phyloP scores from a whole-genome alignment of 2,329 filamentous ascomycete species.

The Pseudopithomyces maydicus region DNA sequence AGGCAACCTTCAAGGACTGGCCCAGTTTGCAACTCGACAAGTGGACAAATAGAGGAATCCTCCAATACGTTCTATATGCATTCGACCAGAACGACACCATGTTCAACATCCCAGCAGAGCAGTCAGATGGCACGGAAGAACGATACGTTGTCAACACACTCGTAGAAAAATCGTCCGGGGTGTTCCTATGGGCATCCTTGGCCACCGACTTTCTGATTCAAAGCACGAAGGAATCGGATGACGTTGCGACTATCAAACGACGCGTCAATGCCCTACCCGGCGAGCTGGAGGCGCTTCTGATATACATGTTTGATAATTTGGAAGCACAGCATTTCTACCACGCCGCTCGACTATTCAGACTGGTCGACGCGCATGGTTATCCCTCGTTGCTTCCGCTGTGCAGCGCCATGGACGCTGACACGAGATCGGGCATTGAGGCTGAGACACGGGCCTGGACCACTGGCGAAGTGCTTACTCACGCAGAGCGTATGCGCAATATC shows the following conservation, averaged over 20 bases:
- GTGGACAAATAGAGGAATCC: slow-evolving; percentile 25
- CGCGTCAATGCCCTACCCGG: slow-evolving; percentile 30
- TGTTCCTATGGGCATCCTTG: slow-evolving; percentile 35
- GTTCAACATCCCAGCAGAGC: slow-evolving; percentile 25
- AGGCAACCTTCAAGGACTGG: slow-evolving; percentile 27
- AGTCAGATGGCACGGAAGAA: slow-evolving; percentile 26
- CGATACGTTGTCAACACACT: slow-evolving; percentile 24
- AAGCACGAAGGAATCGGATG: slow-evolving; percentile 22
- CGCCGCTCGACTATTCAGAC: slow-evolving; percentile 25
- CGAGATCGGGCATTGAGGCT: slow-evolving; percentile 21
- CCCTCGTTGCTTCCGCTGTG: slow-evolving; percentile 30
- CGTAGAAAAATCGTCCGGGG: slow-evolving; percentile 30
- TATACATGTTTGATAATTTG: slow-evolving; percentile 28
- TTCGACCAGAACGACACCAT: slow-evolving; percentile 26
- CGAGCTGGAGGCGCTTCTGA: slow-evolving; percentile 29
- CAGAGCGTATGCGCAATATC: slow-evolving; percentile 23
- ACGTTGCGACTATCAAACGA: slow-evolving; percentile 26
- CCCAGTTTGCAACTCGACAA: slow-evolving; percentile 29
- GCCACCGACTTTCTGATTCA: slow-evolving; percentile 28
- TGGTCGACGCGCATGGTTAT: slow-evolving; percentile 29
- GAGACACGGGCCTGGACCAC: slow-evolving; percentile 24
- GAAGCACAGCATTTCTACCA: slow-evolving; percentile 23
- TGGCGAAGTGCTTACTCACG: slow-evolving; percentile 19
- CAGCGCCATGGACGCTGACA: slow-evolving; percentile 26
- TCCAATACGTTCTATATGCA: slow-evolving; percentile 19